Conservation (phyloP, 768 basidiomycete species). For the Suillus lakei region DNA sequence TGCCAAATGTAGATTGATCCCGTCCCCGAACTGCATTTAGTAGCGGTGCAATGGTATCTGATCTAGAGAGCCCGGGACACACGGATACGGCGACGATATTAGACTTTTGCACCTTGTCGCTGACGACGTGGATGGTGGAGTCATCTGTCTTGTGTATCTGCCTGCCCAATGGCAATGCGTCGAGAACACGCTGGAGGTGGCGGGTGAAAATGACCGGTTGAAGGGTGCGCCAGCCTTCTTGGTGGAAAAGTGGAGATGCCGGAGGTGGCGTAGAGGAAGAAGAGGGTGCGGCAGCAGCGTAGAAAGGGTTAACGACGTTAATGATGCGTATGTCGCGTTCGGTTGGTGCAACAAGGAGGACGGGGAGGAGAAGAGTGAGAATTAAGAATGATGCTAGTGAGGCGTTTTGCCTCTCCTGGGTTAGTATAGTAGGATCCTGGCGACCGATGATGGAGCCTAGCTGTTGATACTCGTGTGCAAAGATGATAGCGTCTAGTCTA, state of each 20-base stretch:
- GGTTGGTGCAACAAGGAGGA: constrained; percentile 79
- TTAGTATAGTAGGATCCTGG: constrained; percentile 36
- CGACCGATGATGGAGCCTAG: constrained; percentile 53
- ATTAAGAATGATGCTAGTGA: constrained; percentile 80
- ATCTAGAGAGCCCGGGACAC: constrained; percentile 76
- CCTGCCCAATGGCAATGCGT: constrained; percentile 72
- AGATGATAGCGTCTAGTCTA: constrained; percentile 78
- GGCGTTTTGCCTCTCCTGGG: constrained; percentile 46
- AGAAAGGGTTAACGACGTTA: constrained; percentile 86
- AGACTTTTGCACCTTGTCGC: constrained; percentile 54
- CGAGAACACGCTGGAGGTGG: constrained; percentile 84
- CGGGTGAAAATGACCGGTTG: constrained; percentile 66
- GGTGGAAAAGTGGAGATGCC: constrained; percentile 44
- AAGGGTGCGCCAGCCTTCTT: constrained; percentile 69
- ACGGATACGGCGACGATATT: constrained; percentile 79
- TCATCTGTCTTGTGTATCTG: constrained; percentile 49
- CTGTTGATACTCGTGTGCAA: constrained; percentile 76
- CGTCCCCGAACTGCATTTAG: constrained; percentile 32
- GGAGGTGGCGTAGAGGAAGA: constrained; percentile 38
- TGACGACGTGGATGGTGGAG: constrained; percentile 40
- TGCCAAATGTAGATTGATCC: constrained; percentile 46
- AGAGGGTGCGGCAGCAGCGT: constrained; percentile 72
- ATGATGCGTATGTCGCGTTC: constrained; percentile 92
- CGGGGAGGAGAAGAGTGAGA: constrained; percentile 77
- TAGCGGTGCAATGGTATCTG: constrained; percentile 64